Evolutionary conservation across 129 eudicot genomes (phyloP), one percentile per base, ranked within the genome.

Genomic region (Pseudognaphalium luteoalbum): DNA sequence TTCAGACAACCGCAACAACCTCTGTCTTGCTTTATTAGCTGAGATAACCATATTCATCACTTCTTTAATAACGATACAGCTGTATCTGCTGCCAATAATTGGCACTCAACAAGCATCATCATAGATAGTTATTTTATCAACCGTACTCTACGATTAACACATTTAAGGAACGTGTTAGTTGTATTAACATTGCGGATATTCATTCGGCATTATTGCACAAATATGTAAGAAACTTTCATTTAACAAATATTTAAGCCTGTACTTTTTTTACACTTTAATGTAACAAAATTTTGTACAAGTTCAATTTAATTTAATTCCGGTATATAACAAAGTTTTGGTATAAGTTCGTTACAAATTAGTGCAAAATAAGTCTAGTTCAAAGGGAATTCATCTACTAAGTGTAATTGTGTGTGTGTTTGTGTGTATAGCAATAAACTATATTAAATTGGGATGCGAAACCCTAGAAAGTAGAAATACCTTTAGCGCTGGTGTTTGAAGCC

Each of bases 1-100:
- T 85, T 93, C 97, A 29, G 98, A 93, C 81, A 93, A 86, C 78
- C 98, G 90, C 83, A 93, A 61, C 76, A 93, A 83, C 80, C 97
- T 88, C 79, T 84, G 82, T 79, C 98, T 87, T 79, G 96, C 96
- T 79, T 81, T 93, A 71, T 84, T 91, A 50, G 97, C 98, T 93
- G 92, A 78, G 78, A 61, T 25, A 75, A 85, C 81, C 73, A 65
- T 50, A 70, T 62, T 76, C 77, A 60, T 75, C 77, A 75, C 69
- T 56, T 67, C 29, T 56, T 80, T 80, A 80, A 52, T 62, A 30
- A 71, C 57, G 30, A 61, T 61, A 59, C 25, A 35, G 34, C 76
- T 69, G 63, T 57, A 34, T 64, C 37, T 71, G 78, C 68, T 64
- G 73, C 83, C 73, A 14, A 17, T 35, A 60, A 47, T 60, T 61